Conservation (phyloP, 148 eudicot genomes). For the Camellia sinensis region DNA sequence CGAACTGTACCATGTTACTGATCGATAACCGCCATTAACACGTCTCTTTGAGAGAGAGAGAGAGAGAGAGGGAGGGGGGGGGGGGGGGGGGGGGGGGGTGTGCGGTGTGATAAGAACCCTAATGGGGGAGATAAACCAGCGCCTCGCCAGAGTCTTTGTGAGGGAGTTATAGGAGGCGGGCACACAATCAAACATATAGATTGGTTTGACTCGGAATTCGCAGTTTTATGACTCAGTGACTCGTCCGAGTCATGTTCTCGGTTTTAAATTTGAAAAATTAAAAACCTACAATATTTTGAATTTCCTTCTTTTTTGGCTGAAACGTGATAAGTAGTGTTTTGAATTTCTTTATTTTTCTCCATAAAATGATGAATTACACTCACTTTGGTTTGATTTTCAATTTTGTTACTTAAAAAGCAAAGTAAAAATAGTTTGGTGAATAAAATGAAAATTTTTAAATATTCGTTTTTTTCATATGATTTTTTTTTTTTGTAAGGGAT, state of each 20-base stretch:
- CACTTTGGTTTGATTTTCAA: no score
- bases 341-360: no score
- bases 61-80: not conserved
- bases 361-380: no score
- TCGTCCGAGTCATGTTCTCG: not conserved
- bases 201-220: constrained; percentile 11
- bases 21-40: constrained; percentile 2
- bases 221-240: not conserved
- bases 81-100: not conserved
- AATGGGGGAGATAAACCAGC: not conserved
- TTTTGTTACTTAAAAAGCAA: no score
- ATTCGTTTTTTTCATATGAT: no score
- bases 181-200: not conserved
- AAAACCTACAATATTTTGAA: not conserved
- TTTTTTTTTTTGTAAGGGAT: no score
- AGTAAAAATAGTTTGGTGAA: no score
- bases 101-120: constrained; percentile 5
- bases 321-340: no score
- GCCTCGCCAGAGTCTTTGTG: not conserved
- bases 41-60: constrained; percentile 2
- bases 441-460: no score
- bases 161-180: not conserved
- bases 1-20: not conserved
- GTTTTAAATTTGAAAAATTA: not conserved
- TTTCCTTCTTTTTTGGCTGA: not conserved